Evolutionary conservation across 2,329 filamentous ascomycete genomes (phyloP), one percentile per base, ranked within the genome.

Genomic region (Corniculantispora saksenae): DNA sequence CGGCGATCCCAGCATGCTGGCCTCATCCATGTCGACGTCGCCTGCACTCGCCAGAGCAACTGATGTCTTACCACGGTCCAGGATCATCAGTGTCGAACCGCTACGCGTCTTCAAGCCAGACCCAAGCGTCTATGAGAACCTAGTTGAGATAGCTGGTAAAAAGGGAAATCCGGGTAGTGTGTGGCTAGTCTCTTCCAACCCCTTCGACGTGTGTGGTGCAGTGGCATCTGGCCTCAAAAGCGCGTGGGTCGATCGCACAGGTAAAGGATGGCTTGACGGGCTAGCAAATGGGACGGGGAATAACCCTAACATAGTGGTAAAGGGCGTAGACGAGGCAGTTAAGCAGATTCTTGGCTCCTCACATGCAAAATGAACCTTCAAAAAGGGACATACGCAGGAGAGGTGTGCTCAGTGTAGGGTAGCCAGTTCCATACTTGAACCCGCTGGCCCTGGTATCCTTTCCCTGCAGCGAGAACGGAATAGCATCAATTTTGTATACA

Each of bases 101-200:
- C 73, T 87, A 5, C 68, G 78, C 67, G 82, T 80, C 58, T 93
- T 85, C 76, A 93, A 94, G 74, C 91, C 91, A 0, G 81, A 86
- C 47, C 83, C 80, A 1, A 83, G 81, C 59, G 82, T 84, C 2
- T 93, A 93, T 71, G 68, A 79, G n/a, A 80, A 90, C 72, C 77
- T 92, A 27, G 81, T 84, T 1, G 69, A 81, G 67, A 78, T 79
- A 43, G 79, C 82, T 2, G 83, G 83, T 3, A 84, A 83, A 69
- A 69, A 77, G 47, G 77, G 75, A 1, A 70, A 81, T 21, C 78
- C 81, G 68, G 77, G 73, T 1, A 78, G 83, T 29, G 80, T 92
- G 17, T 92, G 90, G 89, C 75, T 93, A 9, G 82, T 94, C 7
- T 90, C 84, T 69, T 85, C 86, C 1, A 93, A 93, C 72, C 87